Conservation (phyloP, 2,329 filamentous ascomycete species). For the Orbilia quercus region DNA sequence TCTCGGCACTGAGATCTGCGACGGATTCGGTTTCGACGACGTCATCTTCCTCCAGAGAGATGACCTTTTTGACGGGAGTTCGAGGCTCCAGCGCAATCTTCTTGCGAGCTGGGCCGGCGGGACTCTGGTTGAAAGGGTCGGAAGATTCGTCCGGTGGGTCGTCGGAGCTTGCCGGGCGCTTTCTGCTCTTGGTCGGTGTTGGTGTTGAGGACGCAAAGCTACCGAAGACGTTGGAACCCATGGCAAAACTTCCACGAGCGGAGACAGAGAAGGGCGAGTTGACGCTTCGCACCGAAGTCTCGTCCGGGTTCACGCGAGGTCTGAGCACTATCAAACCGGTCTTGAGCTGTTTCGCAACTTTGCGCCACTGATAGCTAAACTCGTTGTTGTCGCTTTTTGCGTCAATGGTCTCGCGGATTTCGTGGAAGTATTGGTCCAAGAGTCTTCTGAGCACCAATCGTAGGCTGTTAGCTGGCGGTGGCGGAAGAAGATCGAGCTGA, state of each 20-base stretch:
- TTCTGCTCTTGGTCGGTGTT: conserved; percentile 27
- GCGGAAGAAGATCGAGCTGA: conserved; percentile 57
- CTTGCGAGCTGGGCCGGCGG: conserved; percentile 45
- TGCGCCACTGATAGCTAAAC: conserved; percentile 58
- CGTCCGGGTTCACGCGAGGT: conserved; percentile 54
- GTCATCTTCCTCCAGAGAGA: conserved; percentile 45
- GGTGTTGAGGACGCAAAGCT: conserved; percentile 40
- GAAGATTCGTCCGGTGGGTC: conserved; percentile 49
- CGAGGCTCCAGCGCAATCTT: conserved; percentile 39
- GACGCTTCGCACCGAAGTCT: conserved; percentile 13
- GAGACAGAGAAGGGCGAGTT: conserved; percentile 32
- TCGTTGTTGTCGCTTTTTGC: conserved; percentile 57
- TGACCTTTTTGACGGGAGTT: conserved; percentile 26
- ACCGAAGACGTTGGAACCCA: neutral
- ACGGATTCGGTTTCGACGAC: conserved; percentile 38
- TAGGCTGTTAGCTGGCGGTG: conserved; percentile 58
- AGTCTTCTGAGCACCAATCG: conserved; percentile 57
- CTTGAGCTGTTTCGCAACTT: conserved; percentile 53
- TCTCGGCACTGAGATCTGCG: conserved; percentile 4
- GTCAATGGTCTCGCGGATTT: conserved; percentile 52
- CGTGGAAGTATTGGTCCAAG: conserved; percentile 56
- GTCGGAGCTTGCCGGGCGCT: conserved; percentile 35
- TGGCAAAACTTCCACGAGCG: conserved; percentile 6
- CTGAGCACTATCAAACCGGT: conserved; percentile 48
- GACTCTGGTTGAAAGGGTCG: conserved; percentile 29